Evolutionary conservation across 805 yeast genomes (phyloP).

Genomic region (Schwanniomyces polymorphus): DNA sequence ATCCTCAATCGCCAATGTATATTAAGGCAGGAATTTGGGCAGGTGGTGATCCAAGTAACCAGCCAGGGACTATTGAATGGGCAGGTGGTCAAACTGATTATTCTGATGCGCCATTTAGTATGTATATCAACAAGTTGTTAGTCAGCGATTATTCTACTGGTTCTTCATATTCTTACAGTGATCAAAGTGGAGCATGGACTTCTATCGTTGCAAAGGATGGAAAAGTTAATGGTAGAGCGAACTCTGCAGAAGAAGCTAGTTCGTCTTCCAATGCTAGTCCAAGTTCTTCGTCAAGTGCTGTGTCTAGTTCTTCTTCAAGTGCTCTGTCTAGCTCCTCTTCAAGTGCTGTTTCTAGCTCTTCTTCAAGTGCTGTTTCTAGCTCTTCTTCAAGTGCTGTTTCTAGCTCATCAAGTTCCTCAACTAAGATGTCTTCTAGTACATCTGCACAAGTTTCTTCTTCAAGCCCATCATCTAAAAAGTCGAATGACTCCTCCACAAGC

Average conservation of each 20-base stretch:
- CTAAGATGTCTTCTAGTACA: not conserved
- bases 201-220: slow-evolving; percentile 62
- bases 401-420: not conserved
- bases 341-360: not conserved
- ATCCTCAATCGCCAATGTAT: slow-evolving; percentile 86
- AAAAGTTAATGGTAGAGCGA: slow-evolving; percentile 56
- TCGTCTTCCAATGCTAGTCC: slow-evolving; percentile 1
- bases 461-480: no score
- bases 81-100: slow-evolving; percentile 75
- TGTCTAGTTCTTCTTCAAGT: not conserved
- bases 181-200: slow-evolving; percentile 54
- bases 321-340: not conserved
- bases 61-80: slow-evolving; percentile 73
- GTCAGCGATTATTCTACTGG: slow-evolving; percentile 71
- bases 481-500: no score
- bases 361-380: not conserved
- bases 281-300: no score
- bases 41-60: slow-evolving; percentile 68
- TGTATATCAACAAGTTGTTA: slow-evolving; percentile 55
- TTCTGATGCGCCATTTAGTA: slow-evolving; percentile 61
- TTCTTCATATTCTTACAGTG: slow-evolving; percentile 52
- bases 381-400: not conserved
- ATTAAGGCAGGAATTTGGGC: slow-evolving; percentile 72
- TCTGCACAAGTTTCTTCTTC: no score
- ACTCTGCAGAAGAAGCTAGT: slow-evolving; percentile 26